These are phyloP conservation scores for Vanrija humicola DNA, from an alignment of 1,284 basidiomycete genomes.

Conservation along the genomic window DNA sequence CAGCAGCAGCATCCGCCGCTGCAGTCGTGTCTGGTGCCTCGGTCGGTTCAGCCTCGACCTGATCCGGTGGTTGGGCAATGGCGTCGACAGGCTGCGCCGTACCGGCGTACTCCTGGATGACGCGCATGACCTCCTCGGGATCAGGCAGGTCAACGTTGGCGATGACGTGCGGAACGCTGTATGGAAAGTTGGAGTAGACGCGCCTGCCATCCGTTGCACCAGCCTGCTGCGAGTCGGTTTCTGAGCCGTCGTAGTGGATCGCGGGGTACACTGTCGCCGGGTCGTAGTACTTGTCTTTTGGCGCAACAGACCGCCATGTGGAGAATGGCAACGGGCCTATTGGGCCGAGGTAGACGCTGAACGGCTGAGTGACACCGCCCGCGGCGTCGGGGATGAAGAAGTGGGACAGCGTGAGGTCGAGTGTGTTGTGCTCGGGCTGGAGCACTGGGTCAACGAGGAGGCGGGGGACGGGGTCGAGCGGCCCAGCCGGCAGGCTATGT, in stretches of 20 bases:
- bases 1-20: too few species aligned
- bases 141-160: constrained; percentile 36
- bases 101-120: constrained; percentile 22
- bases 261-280: constrained; percentile 16
- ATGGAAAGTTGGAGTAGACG: constrained; percentile 33
- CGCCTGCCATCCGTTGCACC: background rate
- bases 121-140: constrained; percentile 26
- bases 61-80: background rate
- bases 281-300: constrained; percentile 21
- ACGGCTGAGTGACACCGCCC: constrained; percentile 38
- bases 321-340: constrained; percentile 66
- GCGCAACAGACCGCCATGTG: constrained; percentile 37
- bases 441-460: constrained; percentile 74
- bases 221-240: constrained; percentile 8
- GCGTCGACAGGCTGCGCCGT: background rate
- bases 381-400: constrained; percentile 55
- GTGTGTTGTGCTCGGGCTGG: constrained; percentile 60
- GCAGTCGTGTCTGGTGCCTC: background rate
- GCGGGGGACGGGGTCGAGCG: constrained; percentile 79
- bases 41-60: background rate
- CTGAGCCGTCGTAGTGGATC: constrained; percentile 10
- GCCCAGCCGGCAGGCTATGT: constrained; percentile 6
- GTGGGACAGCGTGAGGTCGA: constrained; percentile 78
- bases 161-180: constrained; percentile 32
- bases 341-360: constrained; percentile 84